These are phyloP conservation scores for Geotrichum histeridarum DNA, from an alignment of 1,139 yeast species.

Conservation along the genomic window DNA sequence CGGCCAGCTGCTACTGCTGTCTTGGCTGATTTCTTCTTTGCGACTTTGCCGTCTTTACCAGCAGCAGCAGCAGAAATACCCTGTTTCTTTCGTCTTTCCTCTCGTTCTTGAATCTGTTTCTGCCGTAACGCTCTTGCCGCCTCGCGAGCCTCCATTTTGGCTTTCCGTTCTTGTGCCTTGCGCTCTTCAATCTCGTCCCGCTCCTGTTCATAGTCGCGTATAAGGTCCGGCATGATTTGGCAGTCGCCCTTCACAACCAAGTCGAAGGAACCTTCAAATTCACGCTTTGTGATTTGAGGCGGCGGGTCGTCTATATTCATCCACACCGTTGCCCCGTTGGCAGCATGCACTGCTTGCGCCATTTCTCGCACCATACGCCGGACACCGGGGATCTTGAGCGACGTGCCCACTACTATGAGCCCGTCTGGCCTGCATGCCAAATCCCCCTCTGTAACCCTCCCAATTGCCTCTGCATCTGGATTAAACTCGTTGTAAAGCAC, in stretches of 20 bases:
- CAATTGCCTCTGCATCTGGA: constrained; percentile 79
- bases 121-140: constrained; percentile 9
- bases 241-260: constrained; percentile 57
- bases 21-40: constrained; percentile 2
- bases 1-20: constrained; percentile 9
- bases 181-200: constrained; percentile 20
- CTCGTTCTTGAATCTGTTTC: constrained; percentile 15
- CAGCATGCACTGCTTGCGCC: constrained; percentile 59
- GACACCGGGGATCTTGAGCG: constrained; percentile 82
- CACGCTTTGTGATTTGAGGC: constrained; percentile 41
- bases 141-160: constrained; percentile 8
- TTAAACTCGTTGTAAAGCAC: constrained; percentile 83
- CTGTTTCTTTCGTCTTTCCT: constrained; percentile 1
- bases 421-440: constrained; percentile 66
- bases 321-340: constrained; percentile 55
- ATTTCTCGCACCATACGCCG: constrained; percentile 66
- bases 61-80: neutral
- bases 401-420: constrained; percentile 77
- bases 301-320: constrained; percentile 50
- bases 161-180: constrained; percentile 17
- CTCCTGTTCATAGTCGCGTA: constrained; percentile 35
- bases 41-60: neutral
- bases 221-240: constrained; percentile 44
- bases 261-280: constrained; percentile 51
- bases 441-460: constrained; percentile 66